phyloP scores from a whole-genome alignment of 208 protist genomes.

The Trichomonas tenax region DNA sequence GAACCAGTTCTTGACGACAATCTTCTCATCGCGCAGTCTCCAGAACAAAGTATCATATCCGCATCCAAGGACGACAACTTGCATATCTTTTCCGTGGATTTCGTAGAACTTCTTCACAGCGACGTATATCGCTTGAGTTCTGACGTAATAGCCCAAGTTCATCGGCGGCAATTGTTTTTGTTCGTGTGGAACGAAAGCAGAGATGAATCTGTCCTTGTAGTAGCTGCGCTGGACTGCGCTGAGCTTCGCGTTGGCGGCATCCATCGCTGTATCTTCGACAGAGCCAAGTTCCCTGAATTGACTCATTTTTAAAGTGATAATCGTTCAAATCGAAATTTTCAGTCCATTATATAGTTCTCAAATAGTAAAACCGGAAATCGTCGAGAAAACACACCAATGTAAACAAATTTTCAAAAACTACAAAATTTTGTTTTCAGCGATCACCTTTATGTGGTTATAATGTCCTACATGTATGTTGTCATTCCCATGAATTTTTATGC shows the following conservation, averaged over 20 bases:
- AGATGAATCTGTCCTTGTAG: background rate
- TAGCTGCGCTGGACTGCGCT: background rate
- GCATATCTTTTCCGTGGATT: background rate
- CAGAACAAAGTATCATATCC: constrained; percentile 5
- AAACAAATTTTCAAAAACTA: no score
- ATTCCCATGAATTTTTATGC: no score
- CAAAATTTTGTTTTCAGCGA: no score
- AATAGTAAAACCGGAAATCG: no score
- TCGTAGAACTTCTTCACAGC: background rate
- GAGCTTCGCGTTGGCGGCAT: background rate
- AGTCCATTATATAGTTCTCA: no score
- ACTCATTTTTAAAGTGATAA: background rate
- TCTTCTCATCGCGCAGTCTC: background rate
- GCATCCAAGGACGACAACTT: background rate
- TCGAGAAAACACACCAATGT: no score
- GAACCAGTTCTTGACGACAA: background rate
- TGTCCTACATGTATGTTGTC: no score
- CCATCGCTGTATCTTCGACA: constrained; percentile 8
- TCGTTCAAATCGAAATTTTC: no score
- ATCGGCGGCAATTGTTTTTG: background rate
- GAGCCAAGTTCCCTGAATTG: background rate
- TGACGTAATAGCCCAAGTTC: background rate
- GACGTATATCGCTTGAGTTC: background rate
- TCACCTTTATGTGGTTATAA: no score
- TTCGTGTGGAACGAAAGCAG: background rate